Evolutionary conservation across 345 rosid genomes (phyloP).

Genomic region (Gossypium raimondii): DNA sequence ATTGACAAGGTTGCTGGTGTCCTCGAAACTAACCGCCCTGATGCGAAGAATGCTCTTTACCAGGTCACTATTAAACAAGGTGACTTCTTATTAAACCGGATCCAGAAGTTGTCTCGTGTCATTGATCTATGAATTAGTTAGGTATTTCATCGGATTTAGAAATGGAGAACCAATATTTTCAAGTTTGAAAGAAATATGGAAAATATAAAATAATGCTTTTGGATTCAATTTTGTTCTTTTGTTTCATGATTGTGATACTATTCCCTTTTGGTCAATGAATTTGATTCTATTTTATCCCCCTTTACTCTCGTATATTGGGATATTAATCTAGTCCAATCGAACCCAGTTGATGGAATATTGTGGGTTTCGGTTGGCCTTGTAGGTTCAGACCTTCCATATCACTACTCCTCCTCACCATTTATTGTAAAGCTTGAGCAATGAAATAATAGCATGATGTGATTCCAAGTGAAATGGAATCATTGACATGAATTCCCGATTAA

Average conservation of each 20-base stretch:
- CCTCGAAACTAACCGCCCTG: slow-evolving; percentile 94
- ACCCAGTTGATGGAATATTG: too few species aligned
- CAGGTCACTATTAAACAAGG: slow-evolving; percentile 99
- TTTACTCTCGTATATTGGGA: background rate
- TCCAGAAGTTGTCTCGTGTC: slow-evolving; percentile 97
- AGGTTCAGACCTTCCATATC: too few species aligned
- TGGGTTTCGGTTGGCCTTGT: too few species aligned
- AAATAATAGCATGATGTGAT: too few species aligned
- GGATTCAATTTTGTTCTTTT: background rate
- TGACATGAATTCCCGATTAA: too few species aligned
- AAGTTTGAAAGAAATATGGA: slow-evolving; percentile 3
- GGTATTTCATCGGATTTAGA: background rate
- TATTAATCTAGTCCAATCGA: background rate
- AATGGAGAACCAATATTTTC: background rate
- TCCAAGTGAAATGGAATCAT: too few species aligned
- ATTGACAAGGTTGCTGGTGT: slow-evolving; percentile 99
- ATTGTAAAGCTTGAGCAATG: background rate
- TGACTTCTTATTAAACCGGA: slow-evolving; percentile 87
- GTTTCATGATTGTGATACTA: background rate
- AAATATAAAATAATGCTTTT: background rate
- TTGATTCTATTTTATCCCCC: background rate
- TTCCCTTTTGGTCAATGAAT: background rate
- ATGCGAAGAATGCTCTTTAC: slow-evolving; percentile 97
- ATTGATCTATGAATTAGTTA: slow-evolving; percentile 65
- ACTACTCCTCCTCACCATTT: background rate